Evolutionary conservation across 2,329 filamentous ascomycete genomes (phyloP).

Genomic region (Colletotrichum somersetense): DNA sequence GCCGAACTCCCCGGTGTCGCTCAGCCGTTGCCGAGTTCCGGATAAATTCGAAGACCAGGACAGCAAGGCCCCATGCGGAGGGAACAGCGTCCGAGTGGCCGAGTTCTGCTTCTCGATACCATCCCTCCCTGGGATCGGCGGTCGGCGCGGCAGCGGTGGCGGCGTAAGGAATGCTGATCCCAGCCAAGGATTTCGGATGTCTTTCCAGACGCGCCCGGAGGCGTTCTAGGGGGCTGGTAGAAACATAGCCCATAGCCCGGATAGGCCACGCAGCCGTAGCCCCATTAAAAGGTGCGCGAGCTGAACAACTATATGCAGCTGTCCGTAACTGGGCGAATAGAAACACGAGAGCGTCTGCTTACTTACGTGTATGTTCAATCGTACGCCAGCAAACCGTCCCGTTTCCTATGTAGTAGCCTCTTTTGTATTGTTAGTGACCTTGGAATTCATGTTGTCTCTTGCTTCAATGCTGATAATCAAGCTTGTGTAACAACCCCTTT

Average conservation of each 20-base stretch:
- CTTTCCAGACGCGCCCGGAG: background rate
- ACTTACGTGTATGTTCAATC: background rate
- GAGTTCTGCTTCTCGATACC: too few relatives aligned
- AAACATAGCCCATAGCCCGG: background rate
- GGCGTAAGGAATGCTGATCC: background rate
- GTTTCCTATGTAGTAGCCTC: background rate
- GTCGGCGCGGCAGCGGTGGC: too few relatives aligned
- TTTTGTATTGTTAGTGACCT: background rate
- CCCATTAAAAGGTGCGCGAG: background rate
- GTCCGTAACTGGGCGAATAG: background rate
- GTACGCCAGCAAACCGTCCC: background rate
- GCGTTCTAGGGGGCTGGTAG: background rate
- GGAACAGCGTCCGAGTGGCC: background rate
- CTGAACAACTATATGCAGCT: background rate
- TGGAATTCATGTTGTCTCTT: background rate
- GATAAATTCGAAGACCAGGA: background rate
- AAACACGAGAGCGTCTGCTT: background rate
- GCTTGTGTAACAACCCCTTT: background rate
- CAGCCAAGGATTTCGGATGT: background rate
- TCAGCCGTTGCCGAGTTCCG: background rate
- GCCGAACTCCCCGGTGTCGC: background rate
- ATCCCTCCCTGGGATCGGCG: background rate
- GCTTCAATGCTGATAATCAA: background rate
- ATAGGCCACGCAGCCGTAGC: background rate
- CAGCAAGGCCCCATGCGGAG: background rate